Evolutionary conservation across 192 early-diverging fungal genomes (phyloP).

Genomic region (Chytriomyces hyalinus): DNA sequence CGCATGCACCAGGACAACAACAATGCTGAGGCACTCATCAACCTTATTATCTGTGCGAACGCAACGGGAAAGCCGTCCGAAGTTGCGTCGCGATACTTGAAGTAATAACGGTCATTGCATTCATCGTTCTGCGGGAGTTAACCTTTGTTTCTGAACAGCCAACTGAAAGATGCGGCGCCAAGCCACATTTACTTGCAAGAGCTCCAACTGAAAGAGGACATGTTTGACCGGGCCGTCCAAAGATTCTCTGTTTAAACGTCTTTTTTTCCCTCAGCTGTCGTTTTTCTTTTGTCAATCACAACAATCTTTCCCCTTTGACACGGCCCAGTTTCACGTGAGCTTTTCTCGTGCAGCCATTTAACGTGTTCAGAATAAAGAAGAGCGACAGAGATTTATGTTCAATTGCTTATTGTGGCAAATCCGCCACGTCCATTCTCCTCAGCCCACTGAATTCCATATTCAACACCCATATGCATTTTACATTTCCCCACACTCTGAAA

Average conservation of each 20-base stretch:
- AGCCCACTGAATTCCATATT: no score
- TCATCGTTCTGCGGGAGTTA: slow-evolving; percentile 29
- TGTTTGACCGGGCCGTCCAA: slow-evolving; percentile 75
- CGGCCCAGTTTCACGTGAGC: background rate
- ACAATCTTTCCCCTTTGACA: background rate
- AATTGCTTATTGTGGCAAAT: no score
- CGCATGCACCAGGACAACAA: slow-evolving; percentile 54
- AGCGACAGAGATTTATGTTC: no score
- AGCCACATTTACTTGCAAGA: slow-evolving; percentile 80
- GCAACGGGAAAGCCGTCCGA: slow-evolving; percentile 73
- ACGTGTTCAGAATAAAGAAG: no score
- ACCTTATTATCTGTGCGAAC: slow-evolving; percentile 78
- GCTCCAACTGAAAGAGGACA: slow-evolving; percentile 73
- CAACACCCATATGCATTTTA: slow-evolving; percentile 30
- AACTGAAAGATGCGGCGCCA: slow-evolving; percentile 76
- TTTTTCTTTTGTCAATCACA: background rate
- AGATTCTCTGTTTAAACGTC: slow-evolving; percentile 34
- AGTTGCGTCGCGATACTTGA: slow-evolving; percentile 65
- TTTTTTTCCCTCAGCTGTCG: background rate
- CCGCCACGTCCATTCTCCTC: no score
- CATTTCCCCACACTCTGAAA: slow-evolving; percentile 78
- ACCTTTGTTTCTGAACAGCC: slow-evolving; percentile 48
- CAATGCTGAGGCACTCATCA: slow-evolving; percentile 86
- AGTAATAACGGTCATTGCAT: slow-evolving; percentile 49
- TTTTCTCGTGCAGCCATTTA: no score